A percentile compares a stretch with the other conserved stretches of the same genome.
Evolutionary conservation across 768 basidiomycete genomes (phyloP).

Genomic region (Naematelia aurantialba): DNA sequence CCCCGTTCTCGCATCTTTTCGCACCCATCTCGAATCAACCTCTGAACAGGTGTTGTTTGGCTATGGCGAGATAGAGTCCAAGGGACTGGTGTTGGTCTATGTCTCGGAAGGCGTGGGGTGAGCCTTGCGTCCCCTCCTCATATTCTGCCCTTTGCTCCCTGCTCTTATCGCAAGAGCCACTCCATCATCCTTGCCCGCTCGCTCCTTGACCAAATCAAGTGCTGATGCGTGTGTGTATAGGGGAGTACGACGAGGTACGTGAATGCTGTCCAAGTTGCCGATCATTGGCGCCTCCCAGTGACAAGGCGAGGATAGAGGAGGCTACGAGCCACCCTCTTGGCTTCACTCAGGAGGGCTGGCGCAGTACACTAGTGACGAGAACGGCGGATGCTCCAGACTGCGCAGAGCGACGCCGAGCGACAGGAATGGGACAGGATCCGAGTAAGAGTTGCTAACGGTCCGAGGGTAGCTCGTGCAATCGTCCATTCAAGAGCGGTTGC

Average conservation of each 20-base stretch:
- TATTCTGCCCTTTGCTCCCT: slow-evolving; percentile 1
- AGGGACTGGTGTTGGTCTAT: slow-evolving; percentile 34
- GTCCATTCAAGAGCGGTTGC: slow-evolving; percentile 42
- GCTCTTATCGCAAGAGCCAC: too few relatives aligned
- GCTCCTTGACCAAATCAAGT: too few relatives aligned
- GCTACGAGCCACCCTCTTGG: too few relatives aligned
- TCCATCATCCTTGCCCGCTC: too few relatives aligned
- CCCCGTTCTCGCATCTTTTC: slow-evolving; percentile 23
- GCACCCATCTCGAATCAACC: slow-evolving; percentile 12
- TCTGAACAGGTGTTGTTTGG: slow-evolving; percentile 33
- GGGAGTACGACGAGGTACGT: slow-evolving; percentile 37
- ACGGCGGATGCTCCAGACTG: too few relatives aligned
- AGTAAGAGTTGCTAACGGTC: neutral
- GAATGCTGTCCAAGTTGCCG: neutral
- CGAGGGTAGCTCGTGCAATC: slow-evolving; percentile 36
- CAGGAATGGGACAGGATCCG: neutral
- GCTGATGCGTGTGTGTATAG: slow-evolving; percentile 9
- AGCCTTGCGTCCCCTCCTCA: slow-evolving; percentile 10
- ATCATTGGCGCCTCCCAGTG: neutral
- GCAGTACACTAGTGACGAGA: too few relatives aligned
- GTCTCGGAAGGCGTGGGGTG: slow-evolving; percentile 37
- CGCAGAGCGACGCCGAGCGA: neutral
- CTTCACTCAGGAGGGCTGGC: too few relatives aligned
- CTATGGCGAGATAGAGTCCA: slow-evolving; percentile 31
- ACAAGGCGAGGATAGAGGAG: too few relatives aligned